Conservation (phyloP, 768 basidiomycete species). For the Tulasnella sp. region DNA sequence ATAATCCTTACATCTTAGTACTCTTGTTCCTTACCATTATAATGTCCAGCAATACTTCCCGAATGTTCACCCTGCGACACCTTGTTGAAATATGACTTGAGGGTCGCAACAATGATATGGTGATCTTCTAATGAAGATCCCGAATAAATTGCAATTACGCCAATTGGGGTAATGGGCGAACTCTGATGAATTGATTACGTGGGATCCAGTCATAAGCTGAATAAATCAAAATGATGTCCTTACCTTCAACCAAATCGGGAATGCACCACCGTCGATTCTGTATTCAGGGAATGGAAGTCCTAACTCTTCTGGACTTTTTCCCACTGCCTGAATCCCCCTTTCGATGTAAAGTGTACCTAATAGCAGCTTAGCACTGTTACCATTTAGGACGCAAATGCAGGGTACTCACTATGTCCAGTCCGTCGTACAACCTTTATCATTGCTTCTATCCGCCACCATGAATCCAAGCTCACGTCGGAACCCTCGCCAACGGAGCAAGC, state of each 20-base stretch:
- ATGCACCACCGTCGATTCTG: conserved; percentile 49
- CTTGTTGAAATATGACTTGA: conserved; percentile 9
- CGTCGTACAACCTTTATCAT: conserved; percentile 68
- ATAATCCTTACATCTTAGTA: no score
- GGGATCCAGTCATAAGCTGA: not conserved
- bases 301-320: conserved; percentile 29
- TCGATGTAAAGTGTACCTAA: conserved; percentile 44
- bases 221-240: not conserved
- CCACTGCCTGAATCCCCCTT: conserved; percentile 59
- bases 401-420: conserved; percentile 71
- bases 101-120: conserved; percentile 10
- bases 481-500: conserved; percentile 70
- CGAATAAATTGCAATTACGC: conserved; percentile 15
- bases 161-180: conserved; percentile 10
- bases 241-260: conserved; percentile 17
- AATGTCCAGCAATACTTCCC: no score
- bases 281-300: conserved; percentile 49
- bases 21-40: no score
- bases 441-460: conserved; percentile 60
- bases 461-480: conserved; percentile 50
- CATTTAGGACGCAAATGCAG: not conserved
- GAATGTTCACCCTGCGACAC: conserved; percentile 7
- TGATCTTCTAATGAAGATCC: conserved; percentile 14
- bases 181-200: conserved; percentile 4
- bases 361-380: no score